Percentiles rank a stretch among this genome's conserved stretches.
phyloP scores from a whole-genome alignment of 2,329 filamentous ascomycete species.

The Xylariaceae sp. region DNA sequence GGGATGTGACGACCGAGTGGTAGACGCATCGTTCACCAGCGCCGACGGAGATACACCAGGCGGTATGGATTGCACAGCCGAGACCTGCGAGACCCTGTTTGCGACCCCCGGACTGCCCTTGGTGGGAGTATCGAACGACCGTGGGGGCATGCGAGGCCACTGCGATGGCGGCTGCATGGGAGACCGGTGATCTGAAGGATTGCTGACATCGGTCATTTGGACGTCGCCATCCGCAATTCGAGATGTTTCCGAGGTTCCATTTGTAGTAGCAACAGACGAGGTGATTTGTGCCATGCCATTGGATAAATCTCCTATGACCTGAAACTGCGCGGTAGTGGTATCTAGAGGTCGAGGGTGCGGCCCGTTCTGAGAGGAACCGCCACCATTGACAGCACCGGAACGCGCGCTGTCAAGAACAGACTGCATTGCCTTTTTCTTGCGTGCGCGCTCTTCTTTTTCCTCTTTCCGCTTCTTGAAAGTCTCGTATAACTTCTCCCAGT shows the following conservation, averaged over 20 bases:
- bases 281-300: constrained; percentile 51
- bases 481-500: constrained; percentile 78
- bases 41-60: constrained; percentile 56
- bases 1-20: constrained; percentile 80
- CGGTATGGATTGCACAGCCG: constrained; percentile 55
- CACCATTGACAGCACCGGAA: constrained; percentile 48
- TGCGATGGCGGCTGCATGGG: constrained; percentile 50
- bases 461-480: constrained; percentile 64
- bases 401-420: constrained; percentile 47
- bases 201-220: constrained; percentile 56
- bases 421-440: constrained; percentile 60
- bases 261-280: constrained; percentile 43
- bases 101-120: constrained; percentile 43
- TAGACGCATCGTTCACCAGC: constrained; percentile 78
- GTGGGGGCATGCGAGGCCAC: constrained; percentile 34
- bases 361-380: constrained; percentile 45
- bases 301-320: constrained; percentile 55
- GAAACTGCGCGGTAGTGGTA: constrained; percentile 49
- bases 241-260: constrained; percentile 51
- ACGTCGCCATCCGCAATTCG: constrained; percentile 52
- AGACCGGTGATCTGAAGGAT: constrained; percentile 40
- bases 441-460: constrained; percentile 55
- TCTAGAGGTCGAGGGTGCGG: constrained; percentile 44
- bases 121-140: constrained; percentile 35
- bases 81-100: constrained; percentile 61